These are phyloP conservation scores for Metschnikowia aberdeeniae DNA, from an alignment of 805 yeast species.

Conservation along the genomic window DNA sequence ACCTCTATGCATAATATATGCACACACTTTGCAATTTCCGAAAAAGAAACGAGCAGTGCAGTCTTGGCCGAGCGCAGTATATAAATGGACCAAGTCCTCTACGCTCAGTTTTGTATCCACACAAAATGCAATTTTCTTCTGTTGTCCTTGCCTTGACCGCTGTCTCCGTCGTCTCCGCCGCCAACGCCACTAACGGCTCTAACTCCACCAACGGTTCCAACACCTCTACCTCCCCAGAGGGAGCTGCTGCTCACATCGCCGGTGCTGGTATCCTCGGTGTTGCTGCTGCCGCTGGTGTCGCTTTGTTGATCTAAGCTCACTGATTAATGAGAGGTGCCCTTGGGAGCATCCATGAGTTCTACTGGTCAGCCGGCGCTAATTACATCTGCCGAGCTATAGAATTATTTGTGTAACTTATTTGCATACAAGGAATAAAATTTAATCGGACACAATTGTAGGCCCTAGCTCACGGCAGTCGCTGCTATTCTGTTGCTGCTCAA, in stretches of 20 bases:
- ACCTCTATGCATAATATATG: slow-evolving; percentile 1
- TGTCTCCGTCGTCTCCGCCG: slow-evolving; percentile 35
- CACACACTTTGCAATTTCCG: slow-evolving; percentile 1
- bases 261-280: slow-evolving; percentile 30
- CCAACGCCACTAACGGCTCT: slow-evolving; percentile 24
- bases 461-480: too few species aligned
- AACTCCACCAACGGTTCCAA: slow-evolving; percentile 17
- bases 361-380: slow-evolving; percentile 5
- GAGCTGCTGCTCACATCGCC: slow-evolving; percentile 33
- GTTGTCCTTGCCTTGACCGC: slow-evolving; percentile 38
- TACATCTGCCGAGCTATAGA: slow-evolving; percentile 3
- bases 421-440: neutral
- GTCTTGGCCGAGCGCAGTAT: slow-evolving; percentile 4
- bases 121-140: slow-evolving; percentile 38
- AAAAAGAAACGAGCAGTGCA: slow-evolving; percentile 10
- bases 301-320: slow-evolving; percentile 34
- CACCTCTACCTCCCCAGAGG: slow-evolving; percentile 22
- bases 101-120: neutral
- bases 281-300: slow-evolving; percentile 32
- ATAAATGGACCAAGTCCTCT: slow-evolving; percentile 7
- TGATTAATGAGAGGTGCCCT: slow-evolving; percentile 3
- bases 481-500: too few species aligned
- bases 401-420: neutral
- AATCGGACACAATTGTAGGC: neutral
- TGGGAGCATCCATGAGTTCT: slow-evolving; percentile 2